Evolutionary conservation across 139 green algal species (phyloP).

Genomic region (Chlorella sp.): DNA sequence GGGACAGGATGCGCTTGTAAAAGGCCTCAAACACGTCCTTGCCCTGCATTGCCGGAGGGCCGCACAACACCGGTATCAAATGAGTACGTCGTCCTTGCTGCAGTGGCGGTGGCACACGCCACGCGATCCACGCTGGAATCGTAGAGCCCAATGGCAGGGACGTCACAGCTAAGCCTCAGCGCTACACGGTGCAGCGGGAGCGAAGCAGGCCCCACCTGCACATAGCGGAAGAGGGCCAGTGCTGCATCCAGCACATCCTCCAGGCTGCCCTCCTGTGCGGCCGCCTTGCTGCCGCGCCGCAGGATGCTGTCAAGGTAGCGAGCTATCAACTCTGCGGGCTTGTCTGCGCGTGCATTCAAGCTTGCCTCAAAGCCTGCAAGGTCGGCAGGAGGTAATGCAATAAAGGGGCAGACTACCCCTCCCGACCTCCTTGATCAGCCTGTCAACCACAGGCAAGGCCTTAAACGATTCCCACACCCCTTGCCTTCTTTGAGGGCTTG

Average conservation of each 20-base stretch:
- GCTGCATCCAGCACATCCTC: constrained; percentile 89
- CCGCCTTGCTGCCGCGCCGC: constrained; percentile 76
- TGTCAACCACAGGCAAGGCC: no score
- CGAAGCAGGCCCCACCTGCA: constrained; percentile 62
- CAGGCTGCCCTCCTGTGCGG: constrained; percentile 69
- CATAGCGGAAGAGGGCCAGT: constrained; percentile 93
- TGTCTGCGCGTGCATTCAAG: constrained; percentile 91
- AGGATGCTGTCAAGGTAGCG: constrained; percentile 96
- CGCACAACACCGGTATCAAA: no score
- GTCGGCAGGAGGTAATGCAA: not conserved
- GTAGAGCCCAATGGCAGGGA: no score
- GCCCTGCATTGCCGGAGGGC: constrained; percentile 66
- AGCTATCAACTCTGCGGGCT: constrained; percentile 95
- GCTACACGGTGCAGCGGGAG: no score
- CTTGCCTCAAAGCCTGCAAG: constrained; percentile 86
- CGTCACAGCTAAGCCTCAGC: no score
- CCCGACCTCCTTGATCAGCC: no score
- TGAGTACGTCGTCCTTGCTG: no score
- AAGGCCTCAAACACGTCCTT: constrained; percentile 99
- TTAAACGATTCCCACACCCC: no score
- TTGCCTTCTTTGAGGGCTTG: constrained; percentile 85
- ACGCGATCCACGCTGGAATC: no score
- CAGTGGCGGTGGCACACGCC: no score
- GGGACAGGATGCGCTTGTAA: constrained; percentile 99
- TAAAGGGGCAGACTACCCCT: not conserved